These are phyloP conservation scores for Malassezia caprae DNA, from an alignment of 1,284 basidiomycete species.

Conservation along the genomic window DNA sequence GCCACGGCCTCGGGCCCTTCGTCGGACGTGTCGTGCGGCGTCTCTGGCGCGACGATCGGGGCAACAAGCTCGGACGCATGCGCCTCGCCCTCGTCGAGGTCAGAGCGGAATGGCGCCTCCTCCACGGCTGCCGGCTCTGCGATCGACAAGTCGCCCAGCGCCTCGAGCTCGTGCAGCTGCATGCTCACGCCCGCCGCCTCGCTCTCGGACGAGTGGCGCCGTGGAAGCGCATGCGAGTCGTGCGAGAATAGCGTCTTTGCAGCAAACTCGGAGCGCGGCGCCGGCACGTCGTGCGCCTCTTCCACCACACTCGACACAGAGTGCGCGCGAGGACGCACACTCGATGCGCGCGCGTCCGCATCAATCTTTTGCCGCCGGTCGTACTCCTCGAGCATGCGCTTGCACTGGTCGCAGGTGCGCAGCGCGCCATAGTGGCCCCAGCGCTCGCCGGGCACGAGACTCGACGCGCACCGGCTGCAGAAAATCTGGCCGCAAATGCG, in stretches of 20 bases:
- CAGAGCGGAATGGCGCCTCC: conserved; percentile 7
- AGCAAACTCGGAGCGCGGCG: conserved; percentile 14
- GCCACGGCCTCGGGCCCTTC: not conserved
- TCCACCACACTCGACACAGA: not conserved
- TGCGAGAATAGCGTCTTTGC: conserved; percentile 11
- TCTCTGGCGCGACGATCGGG: not conserved
- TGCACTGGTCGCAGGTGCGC: conserved; percentile 84
- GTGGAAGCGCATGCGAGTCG: conserved; percentile 2
- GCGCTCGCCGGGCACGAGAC: conserved; percentile 85
- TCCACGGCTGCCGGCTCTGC: not conserved
- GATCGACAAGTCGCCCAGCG: not conserved
- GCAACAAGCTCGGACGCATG: not conserved
- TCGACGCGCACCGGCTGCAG: conserved; percentile 65
- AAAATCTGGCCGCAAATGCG: conserved; percentile 48
- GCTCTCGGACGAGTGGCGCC: not conserved
- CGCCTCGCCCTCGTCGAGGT: conserved; percentile 5
- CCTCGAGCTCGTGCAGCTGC: not conserved
- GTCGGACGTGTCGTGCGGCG: not conserved
- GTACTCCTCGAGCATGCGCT: conserved; percentile 72
- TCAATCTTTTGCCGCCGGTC: conserved; percentile 31
- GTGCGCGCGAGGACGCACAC: not conserved
- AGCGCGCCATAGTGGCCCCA: conserved; percentile 87
- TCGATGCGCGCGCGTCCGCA: conserved; percentile 3
- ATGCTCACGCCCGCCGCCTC: not conserved
- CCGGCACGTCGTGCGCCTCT: conserved; percentile 4